Conservation (phyloP, 2,329 filamentous ascomycete species). For the Sarocladium strictum region DNA sequence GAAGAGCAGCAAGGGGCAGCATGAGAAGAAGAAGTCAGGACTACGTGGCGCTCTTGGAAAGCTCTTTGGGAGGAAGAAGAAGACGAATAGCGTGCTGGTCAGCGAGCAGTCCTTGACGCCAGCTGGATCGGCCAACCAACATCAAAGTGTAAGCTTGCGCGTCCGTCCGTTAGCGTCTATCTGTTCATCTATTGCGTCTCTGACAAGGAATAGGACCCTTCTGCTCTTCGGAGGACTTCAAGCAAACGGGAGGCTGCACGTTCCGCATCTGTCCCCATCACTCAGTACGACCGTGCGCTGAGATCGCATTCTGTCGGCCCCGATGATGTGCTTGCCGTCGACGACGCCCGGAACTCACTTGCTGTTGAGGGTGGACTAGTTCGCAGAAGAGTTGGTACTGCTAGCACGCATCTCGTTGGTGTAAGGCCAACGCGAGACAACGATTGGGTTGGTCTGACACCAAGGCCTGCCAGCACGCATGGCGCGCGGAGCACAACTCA, state of each 20-base stretch:
- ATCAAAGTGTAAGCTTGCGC: conserved; percentile 42
- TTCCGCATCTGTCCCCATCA: conserved; percentile 53
- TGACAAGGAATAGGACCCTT: conserved; percentile 7
- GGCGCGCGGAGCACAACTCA: conserved; percentile 37
- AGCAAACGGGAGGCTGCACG: conserved; percentile 38
- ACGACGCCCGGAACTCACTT: conserved; percentile 48
- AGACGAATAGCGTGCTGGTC: conserved; percentile 21
- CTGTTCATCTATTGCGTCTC: neutral
- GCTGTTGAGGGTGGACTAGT: conserved; percentile 36
- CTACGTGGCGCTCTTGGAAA: conserved; percentile 50
- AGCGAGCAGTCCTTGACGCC: conserved; percentile 17
- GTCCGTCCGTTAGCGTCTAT: neutral
- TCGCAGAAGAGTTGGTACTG: conserved; percentile 21
- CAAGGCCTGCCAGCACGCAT: conserved; percentile 55
- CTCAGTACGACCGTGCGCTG: conserved; percentile 54
- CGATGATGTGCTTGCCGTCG: conserved; percentile 47
- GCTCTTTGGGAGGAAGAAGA: conserved; percentile 54
- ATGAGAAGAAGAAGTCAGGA: conserved; percentile 52
- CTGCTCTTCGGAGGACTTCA: neutral
- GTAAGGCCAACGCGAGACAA: conserved; percentile 23
- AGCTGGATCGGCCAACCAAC: conserved; percentile 21
- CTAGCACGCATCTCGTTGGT: conserved; percentile 16
- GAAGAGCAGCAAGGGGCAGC: conserved; percentile 20
- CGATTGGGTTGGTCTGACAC: conserved; percentile 50
- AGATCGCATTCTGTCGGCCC: conserved; percentile 56